Evolutionary conservation across 768 basidiomycete genomes (phyloP), one percentile per base, ranked within the genome.

Genomic region (Pulveroboletus sp.): DNA sequence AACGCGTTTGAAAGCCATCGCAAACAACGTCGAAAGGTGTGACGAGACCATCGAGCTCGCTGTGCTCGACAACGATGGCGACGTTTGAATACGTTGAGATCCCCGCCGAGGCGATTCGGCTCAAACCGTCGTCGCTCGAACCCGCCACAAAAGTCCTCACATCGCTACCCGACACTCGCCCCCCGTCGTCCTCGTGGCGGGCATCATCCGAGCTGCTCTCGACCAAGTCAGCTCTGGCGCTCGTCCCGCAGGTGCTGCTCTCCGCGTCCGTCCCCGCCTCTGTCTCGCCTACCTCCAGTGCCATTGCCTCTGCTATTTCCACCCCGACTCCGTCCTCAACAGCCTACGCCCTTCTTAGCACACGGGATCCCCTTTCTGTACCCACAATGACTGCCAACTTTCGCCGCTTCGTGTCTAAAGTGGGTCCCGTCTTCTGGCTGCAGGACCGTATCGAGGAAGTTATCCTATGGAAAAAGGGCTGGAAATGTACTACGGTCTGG

Each of bases 381-480:
- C 86, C 83, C 0, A 82, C 83, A 26, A 86, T 84, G 55, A 83
- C 87, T 2, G 39, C 36, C 26, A 43, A 32, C 43, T 43, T 43
- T 14, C 43, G 43, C 15, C 43, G 43, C 18, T 43, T 95, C 51
- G 78, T 93, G 4, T 76, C 81, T 6, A 83, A 77, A 57, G 74
- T 82, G 4, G 89, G 89, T 1, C 85, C 88, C 0, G 69, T 93
- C 7, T 95, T 94, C 60, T 95, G 92, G 93, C 55, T 94, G 17
- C 89, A 90, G 68, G 93, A 96, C 62, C 71, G 93, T 1, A 61
- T 89, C 13, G 93, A 95, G 65, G 93, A 94, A 69, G 75, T 93
- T 10, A 9, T 43, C 43, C 14, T 43, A 6, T 43, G 43, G 43
- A 43, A 32, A 24, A 43, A 32, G 7, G 84, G 85, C 0, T 85